Evolutionary conservation across 768 basidiomycete species (phyloP), one percentile per base, ranked within the genome.

Genomic region (Calocybe gangraenosa): DNA sequence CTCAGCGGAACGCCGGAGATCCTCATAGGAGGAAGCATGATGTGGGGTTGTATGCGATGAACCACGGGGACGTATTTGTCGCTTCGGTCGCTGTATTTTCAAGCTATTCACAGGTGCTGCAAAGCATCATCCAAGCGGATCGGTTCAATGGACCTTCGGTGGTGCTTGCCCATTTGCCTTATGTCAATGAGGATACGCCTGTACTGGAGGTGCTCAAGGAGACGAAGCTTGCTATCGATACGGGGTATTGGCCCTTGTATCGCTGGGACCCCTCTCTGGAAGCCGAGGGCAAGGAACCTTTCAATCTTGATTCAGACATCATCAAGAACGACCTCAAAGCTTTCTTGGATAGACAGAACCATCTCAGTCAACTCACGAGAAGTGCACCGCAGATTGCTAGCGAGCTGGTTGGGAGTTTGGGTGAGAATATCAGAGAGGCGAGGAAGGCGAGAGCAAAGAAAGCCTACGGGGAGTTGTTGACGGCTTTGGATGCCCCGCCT

Each of bases 221-320:
- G 71, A 99, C 94, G 19, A 99, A 98, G 62, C 78, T 92, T 40
- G 95, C 95, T 4, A 89, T 98, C 32, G 94, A 97, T 56, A 78
- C 88, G 8, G 95, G 95, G 2, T 95, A 94, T 67, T 98, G 96
- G 96, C 95, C 95, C 0, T 71, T 98, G 42, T 99, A 98, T 74
- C 80, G 96, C 45, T 99, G 95, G 94, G 85, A 99, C 64, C 96
- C 96, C 0, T 75, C 77, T 56, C 87, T 88, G 63, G 90, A 93
- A 57, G 66, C 65, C 19, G 66, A 65, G 35, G 86, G 86, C 33
- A 74, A 82, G 59, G 92, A 94, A 51, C 86, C 89, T 13, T 99
- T 99, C 73, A 76, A 78, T 10, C 82, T 99, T 47, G 96, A 98
- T 66, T 93, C 91, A 3, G 91, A 95, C 54, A 75, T 84, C 22